Base-by-base conservation (phyloP, 139 green algal species). In the Volvox africanus region DNA sequence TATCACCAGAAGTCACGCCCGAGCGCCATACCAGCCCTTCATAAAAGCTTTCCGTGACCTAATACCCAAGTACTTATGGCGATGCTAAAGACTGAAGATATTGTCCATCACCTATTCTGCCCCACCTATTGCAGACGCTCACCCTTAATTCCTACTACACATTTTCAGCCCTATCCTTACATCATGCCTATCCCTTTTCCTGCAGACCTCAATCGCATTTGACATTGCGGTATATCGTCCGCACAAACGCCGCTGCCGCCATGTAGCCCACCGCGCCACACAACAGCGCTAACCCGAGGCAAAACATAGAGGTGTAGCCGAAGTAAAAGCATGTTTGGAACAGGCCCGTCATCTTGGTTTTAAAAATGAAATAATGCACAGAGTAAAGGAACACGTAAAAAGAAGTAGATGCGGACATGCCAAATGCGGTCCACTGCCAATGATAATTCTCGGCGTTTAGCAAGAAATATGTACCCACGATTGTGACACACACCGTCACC, bases 361-460 rank as follows among this genome's bases (percentile, higher is more conserved):
- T 99, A 84, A 95, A 96, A 6, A 97, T 83, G 92, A 98, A 99
- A 95, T 99, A 99, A 93, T 99, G 97, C 26, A 96, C 78, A 17
- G 90, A 93, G 94, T 99, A 99, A 12, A 99, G 69, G 89, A 97
- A 98, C 11, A 99, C 98, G 89, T 99, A 99, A 21, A 96, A n/a
- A 0, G 94, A 92, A 6, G 97, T 99, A 81, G 96, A 98, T 1
- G 96, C 96, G 0, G 96, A 95, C 65, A 97, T 96, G 24, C 94
- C 91, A 92, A 99, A 99, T 32, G 96, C 93, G 0, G 98, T 99
- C 98, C 98, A 99, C 35, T 93, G 89, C 98, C 98, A 99, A 92
- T 99, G 96, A 93, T 99, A 99, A 94, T 99, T 99, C 91, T 99
- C 98, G 12, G 97, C 97, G 92, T 99, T 99, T n/a, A 99, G 95